phyloP scores from a whole-genome alignment of 164 flowering plant genomes.

The Nymphaea colorata region DNA sequence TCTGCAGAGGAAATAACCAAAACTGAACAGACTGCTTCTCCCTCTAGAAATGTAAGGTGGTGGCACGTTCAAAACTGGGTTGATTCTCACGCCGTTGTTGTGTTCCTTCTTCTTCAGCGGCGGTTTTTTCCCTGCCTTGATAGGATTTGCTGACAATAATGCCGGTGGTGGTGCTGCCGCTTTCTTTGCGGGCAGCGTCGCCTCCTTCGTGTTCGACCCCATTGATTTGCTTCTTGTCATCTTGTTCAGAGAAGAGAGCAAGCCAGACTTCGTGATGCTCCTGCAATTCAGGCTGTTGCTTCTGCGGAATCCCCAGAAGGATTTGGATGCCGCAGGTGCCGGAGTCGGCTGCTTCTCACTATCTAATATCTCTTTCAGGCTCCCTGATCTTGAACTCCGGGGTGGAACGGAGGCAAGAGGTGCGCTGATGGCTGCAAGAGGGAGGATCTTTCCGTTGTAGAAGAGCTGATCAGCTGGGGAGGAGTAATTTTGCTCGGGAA shows the following conservation, averaged over 20 bases:
- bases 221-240: conserved; percentile 71
- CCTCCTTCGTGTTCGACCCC: conserved; percentile 43
- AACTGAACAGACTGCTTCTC: conserved; percentile 39
- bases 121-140: neutral
- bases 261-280: conserved; percentile 15
- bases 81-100: conserved; percentile 34
- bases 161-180: neutral
- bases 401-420: neutral
- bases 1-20: conserved; percentile 63
- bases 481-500: conserved; percentile 23
- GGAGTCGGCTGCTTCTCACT: neutral
- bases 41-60: conserved; percentile 49
- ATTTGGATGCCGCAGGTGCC: conserved; percentile 10
- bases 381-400: conserved; percentile 27
- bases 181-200: neutral
- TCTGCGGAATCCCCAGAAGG: conserved; percentile 66
- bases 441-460: conserved; percentile 59
- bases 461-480: conserved; percentile 70
- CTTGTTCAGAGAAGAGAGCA: conserved; percentile 36
- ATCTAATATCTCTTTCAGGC: conserved; percentile 41
- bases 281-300: conserved; percentile 63
- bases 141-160: neutral
- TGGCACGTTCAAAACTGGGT: conserved; percentile 58
- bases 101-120: neutral
- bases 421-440: conserved; percentile 19